Evolutionary conservation across 768 basidiomycete species (phyloP).

Genomic region (Tricholoma furcatifolium): DNA sequence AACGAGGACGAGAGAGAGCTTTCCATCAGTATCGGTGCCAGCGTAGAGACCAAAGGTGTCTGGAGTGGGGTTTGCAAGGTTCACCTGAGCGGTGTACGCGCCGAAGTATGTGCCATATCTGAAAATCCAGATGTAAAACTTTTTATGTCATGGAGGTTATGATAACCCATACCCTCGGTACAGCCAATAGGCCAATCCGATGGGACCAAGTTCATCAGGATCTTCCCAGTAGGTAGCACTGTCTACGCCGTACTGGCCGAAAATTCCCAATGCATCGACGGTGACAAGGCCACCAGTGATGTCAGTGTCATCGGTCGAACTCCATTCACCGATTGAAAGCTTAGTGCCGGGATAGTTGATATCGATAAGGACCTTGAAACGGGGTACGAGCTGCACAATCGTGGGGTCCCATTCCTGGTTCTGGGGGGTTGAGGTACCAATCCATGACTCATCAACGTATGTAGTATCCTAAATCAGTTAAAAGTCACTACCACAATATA

Average conservation of each 20-base stretch:
- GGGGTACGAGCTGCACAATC: slow-evolving; percentile 44
- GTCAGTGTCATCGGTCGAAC: slow-evolving; percentile 46
- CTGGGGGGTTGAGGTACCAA: slow-evolving; percentile 36
- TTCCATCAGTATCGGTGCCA: slow-evolving; percentile 33
- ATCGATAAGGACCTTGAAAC: slow-evolving; percentile 47
- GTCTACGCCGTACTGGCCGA: slow-evolving; percentile 47
- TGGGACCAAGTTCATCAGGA: slow-evolving; percentile 44
- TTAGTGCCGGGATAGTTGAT: slow-evolving; percentile 54
- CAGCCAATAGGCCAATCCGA: slow-evolving; percentile 55
- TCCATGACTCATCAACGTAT: slow-evolving; percentile 57
- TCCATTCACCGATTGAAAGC: slow-evolving; percentile 54
- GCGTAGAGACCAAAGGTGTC: slow-evolving; percentile 48
- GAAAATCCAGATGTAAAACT: background rate
- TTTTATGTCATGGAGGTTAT: background rate
- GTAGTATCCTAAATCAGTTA: slow-evolving; percentile 33
- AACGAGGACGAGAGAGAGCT: slow-evolving; percentile 44
- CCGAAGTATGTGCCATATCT: slow-evolving; percentile 51
- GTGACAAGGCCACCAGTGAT: slow-evolving; percentile 53
- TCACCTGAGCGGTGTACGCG: slow-evolving; percentile 41
- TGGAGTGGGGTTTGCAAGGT: slow-evolving; percentile 37
- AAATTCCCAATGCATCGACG: slow-evolving; percentile 52
- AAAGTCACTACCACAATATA: background rate
- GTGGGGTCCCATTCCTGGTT: slow-evolving; percentile 48
- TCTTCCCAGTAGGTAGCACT: slow-evolving; percentile 53
- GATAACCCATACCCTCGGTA: slow-evolving; percentile 43